phyloP scores from a whole-genome alignment of 2,329 filamentous ascomycete species.

The Eutypella sp. region DNA sequence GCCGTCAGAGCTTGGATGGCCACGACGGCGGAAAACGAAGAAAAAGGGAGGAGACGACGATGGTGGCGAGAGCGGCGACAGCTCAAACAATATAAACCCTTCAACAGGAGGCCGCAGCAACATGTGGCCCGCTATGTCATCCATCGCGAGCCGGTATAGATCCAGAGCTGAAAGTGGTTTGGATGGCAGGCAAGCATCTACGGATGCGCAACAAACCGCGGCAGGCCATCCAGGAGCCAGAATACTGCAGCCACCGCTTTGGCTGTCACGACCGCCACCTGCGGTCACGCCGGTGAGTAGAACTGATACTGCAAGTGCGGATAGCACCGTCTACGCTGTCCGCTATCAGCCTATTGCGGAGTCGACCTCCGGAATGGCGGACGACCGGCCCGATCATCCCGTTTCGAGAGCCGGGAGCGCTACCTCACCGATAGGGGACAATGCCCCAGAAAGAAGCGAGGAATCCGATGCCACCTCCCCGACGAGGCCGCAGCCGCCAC shows the following conservation, averaged over 20 bases:
- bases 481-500: conserved; percentile 6
- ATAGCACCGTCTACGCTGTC: conserved; percentile 60
- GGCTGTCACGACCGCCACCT: conserved; percentile 52
- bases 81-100: conserved; percentile 7
- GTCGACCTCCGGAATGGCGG: conserved; percentile 41
- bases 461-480: conserved; percentile 6
- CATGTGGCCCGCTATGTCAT: conserved; percentile 36
- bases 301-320: conserved; percentile 58
- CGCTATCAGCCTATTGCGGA: conserved; percentile 56
- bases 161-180: conserved; percentile 20
- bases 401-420: conserved; percentile 32
- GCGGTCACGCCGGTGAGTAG: conserved; percentile 54
- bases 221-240: conserved; percentile 19
- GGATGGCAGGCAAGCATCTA: conserved; percentile 10
- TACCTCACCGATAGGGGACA: conserved; percentile 17
- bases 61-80: conserved; percentile 27
- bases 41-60: conserved; percentile 22
- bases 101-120: conserved; percentile 25
- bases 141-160: conserved; percentile 35
- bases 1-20: conserved; percentile 46
- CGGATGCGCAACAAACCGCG: conserved; percentile 14
- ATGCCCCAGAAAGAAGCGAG: conserved; percentile 10
- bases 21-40: conserved; percentile 26
- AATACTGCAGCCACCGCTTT: conserved; percentile 45
- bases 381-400: conserved; percentile 28